Evolutionary conservation across 306 rosid genomes (phyloP), one percentile per base, ranked within the genome.

Genomic region (Sophora flavescens): DNA sequence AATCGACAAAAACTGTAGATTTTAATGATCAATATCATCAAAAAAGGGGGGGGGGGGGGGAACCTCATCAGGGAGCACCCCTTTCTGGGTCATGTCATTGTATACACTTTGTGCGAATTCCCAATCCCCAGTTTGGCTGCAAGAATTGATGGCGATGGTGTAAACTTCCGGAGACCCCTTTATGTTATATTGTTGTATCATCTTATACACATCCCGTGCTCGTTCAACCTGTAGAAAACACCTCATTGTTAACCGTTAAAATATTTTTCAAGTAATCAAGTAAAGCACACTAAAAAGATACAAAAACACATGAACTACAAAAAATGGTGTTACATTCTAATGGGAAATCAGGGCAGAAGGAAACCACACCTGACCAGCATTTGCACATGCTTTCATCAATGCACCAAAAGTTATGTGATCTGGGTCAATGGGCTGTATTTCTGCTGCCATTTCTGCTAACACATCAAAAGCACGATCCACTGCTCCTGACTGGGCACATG

Each of bases 401-500:
- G 98, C 93, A 82, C 98, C 98, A 41, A 95, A n/a, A 32, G 98
- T 95, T 59, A 93, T 39, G 41, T 95, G 92, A 74, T 95, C 98
- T 56, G 98, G 98, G 63, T 92, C 93, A 74, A 95, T 86, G 54
- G 97, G 97, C 38, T 89, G 95, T 72, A 39, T 52, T 81, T 92
- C 98, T 66, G 89, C 85, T 60, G 84, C 85, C 98, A 95, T 92
- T 87, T 95, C 98, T 74, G 89, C 93, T 78, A 95, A 75, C 53
- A 95, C 97, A 75, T 92, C 98, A 83, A 95, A 95, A 77, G 97
- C 98, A 76, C 98, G 98, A 84, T 93, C 91, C 79, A 92, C 95
- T 45, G 98, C 96, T 84, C 98, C 97, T 70, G 98, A 86, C 76
- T 92, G 88, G 56, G 96, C 97, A 82, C 98, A 95, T 57, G 98